Evolutionary conservation across 169 alveolate genomes (phyloP), one percentile per base, ranked within the genome.

Genomic region (Babesia gibsoni): DNA sequence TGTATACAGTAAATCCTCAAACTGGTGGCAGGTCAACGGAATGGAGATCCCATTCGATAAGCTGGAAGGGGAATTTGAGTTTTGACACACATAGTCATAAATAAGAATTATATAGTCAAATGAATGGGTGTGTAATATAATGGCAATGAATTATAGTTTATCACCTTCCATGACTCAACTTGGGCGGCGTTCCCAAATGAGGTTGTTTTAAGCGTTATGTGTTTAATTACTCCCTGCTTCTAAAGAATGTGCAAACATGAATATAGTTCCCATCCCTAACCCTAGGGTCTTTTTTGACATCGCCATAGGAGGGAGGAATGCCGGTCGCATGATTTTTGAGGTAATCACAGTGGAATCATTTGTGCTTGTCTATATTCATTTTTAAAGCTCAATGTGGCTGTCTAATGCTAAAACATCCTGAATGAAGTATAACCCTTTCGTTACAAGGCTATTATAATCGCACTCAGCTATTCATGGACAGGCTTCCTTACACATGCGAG

Each of bases 401-500:
- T 48, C n/a, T 29, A 12, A 23, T 2, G 52, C 8, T 52, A 25
- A 27, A 3, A 14, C 14, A 33, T 18, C 36, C 9, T 9, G n/a
- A 27, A 20, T 41, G 45, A 16, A 20, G 33, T 43, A 14, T 30
- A 12, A 20, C 25, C 18, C 20, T 23, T 33, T 30, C 33, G 33
- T 41, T 36, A 20, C 23, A 29, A n/a, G 22, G 35, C 4, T n/a
- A n/a, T n/a, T n/a, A n/a, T n/a, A n/a, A n/a, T 39, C 41, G 23
- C 22, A n/a, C 20, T 5, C 74, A 91, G 95, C 90, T 91, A 8
- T 91, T 89, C 72, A 84, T 80, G 86, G 94, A 91, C 74, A 73
- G 84, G 49, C 68, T 85, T 29, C 97, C 97, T 9, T 69, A 82
- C 75, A 91, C 96, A 8, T 70, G 90, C 56, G 96, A 90, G 68